A percentile compares a stretch with the other conserved stretches of the same genome.
Evolutionary conservation across 306 rosid genomes (phyloP).

Genomic region (Urtica urens): DNA sequence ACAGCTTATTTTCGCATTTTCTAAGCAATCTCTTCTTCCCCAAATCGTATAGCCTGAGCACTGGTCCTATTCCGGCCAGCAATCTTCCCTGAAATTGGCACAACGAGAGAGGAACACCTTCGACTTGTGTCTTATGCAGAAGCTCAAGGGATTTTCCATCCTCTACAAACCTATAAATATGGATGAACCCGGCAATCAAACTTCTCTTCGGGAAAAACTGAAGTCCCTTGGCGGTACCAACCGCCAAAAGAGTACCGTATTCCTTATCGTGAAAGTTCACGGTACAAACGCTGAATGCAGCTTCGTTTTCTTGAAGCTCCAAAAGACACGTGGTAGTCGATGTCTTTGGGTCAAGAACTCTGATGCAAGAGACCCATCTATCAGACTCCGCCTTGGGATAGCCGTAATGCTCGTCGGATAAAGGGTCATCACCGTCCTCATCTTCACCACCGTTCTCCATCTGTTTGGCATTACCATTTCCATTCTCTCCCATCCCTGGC

Average conservation of each 20-base stretch:
- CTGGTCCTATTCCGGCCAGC: slow-evolving; percentile 89
- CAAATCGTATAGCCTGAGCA: slow-evolving; percentile 82
- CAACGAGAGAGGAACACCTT: slow-evolving; percentile 89
- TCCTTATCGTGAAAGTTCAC: slow-evolving; percentile 95
- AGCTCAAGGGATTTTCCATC: slow-evolving; percentile 92
- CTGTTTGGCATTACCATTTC: slow-evolving; percentile 58
- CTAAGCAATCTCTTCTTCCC: slow-evolving; percentile 78
- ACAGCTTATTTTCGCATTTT: slow-evolving; percentile 91
- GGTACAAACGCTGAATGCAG: slow-evolving; percentile 87
- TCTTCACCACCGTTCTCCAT: slow-evolving; percentile 95
- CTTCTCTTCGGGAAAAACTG: slow-evolving; percentile 71
- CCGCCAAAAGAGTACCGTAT: slow-evolving; percentile 85
- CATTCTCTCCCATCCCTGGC: slow-evolving; percentile 66
- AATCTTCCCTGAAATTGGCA: slow-evolving; percentile 94
- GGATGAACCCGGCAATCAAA: slow-evolving; percentile 67
- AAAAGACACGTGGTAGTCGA: slow-evolving; percentile 77
- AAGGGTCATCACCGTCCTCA: slow-evolving; percentile 69
- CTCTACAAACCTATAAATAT: slow-evolving; percentile 78
- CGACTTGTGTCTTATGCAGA: slow-evolving; percentile 90
- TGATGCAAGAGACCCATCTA: slow-evolving; percentile 92
- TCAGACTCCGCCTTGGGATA: slow-evolving; percentile 89
- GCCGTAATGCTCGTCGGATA: slow-evolving; percentile 87
- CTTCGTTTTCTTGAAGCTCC: slow-evolving; percentile 96
- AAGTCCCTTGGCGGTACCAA: slow-evolving; percentile 94
- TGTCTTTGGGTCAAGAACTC: slow-evolving; percentile 88